Percentiles rank a stretch among this genome's conserved stretches.
Conservation (phyloP, 2,329 filamentous ascomycete genomes). For the Boeremia lycopersici region DNA sequence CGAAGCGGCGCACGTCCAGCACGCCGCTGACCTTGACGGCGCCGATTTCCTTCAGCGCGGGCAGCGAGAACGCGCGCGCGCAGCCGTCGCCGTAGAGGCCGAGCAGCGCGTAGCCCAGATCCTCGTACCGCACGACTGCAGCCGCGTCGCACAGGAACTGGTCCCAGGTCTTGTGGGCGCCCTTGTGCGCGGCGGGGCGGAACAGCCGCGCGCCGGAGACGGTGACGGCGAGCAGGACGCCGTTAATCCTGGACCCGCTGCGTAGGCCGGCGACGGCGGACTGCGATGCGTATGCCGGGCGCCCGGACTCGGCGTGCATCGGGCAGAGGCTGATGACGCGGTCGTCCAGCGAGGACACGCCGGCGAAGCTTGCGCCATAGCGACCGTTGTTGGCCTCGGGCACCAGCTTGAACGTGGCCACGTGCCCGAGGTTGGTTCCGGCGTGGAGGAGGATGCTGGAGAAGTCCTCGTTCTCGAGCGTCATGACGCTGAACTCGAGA, state of each 20-base stretch:
- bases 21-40: constrained; percentile 66
- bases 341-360: constrained; percentile 69
- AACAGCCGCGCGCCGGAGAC: constrained; percentile 81
- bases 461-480: constrained; percentile 89
- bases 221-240: constrained; percentile 79
- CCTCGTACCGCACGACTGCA: constrained; percentile 73
- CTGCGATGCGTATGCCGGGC: constrained; percentile 76
- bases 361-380: constrained; percentile 75
- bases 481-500: constrained; percentile 90
- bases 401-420: constrained; percentile 89
- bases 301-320: constrained; percentile 78
- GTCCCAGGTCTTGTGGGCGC: constrained; percentile 90
- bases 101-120: constrained; percentile 78
- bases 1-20: constrained; percentile 75
- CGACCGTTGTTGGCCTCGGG: constrained; percentile 70
- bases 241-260: constrained; percentile 74
- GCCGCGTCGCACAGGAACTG: constrained; percentile 82
- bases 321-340: constrained; percentile 77
- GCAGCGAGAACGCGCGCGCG: constrained; percentile 83
- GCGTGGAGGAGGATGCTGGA: constrained; percentile 94
- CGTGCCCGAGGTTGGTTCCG: constrained; percentile 81
- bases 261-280: constrained; percentile 76
- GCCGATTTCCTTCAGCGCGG: constrained; percentile 82
- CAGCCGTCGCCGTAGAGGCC: constrained; percentile 84
- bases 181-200: constrained; percentile 81